Evolutionary conservation across 208 protist species (phyloP).

Genomic region (Novymonas esmeraldas): DNA sequence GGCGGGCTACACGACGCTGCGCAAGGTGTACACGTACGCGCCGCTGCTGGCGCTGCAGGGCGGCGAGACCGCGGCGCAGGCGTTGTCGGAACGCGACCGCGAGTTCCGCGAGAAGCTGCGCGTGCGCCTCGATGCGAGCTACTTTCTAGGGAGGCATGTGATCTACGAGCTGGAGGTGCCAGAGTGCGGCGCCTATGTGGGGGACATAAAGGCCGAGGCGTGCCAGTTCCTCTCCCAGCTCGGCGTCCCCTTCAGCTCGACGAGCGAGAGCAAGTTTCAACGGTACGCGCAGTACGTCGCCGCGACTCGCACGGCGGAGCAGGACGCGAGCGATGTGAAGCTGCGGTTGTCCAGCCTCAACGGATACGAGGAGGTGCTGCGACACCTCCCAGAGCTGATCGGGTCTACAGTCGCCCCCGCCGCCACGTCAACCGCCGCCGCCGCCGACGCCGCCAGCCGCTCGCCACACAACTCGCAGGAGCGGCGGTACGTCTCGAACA

Average conservation of each 20-base stretch:
- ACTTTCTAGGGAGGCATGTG: conserved; percentile 19
- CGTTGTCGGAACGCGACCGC: conserved; percentile 1
- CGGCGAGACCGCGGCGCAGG: not conserved
- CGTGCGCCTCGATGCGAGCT: conserved; percentile 31
- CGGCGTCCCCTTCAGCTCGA: conserved; percentile 42
- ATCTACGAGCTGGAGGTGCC: conserved; percentile 83
- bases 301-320: conserved; percentile 24
- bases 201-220: conserved; percentile 58
- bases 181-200: conserved; percentile 34
- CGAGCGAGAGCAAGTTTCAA: conserved; percentile 70
- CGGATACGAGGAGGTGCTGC: conserved; percentile 59
- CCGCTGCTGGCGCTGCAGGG: conserved; percentile 4
- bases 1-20: conserved; percentile 30
- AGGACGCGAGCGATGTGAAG: conserved; percentile 56
- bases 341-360: conserved; percentile 53
- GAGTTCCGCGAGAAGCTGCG: conserved; percentile 25
- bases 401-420: not conserved
- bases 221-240: conserved; percentile 37
- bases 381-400: conserved; percentile 42
- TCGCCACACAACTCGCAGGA: conserved; percentile 19
- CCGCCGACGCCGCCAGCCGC: no score
- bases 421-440: not conserved
- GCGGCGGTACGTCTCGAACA: conserved; percentile 26
- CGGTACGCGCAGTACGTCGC: conserved; percentile 54
- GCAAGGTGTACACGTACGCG: conserved; percentile 40